Evolutionary conservation across 306 rosid species (phyloP).

Genomic region (Datisca glomerata): DNA sequence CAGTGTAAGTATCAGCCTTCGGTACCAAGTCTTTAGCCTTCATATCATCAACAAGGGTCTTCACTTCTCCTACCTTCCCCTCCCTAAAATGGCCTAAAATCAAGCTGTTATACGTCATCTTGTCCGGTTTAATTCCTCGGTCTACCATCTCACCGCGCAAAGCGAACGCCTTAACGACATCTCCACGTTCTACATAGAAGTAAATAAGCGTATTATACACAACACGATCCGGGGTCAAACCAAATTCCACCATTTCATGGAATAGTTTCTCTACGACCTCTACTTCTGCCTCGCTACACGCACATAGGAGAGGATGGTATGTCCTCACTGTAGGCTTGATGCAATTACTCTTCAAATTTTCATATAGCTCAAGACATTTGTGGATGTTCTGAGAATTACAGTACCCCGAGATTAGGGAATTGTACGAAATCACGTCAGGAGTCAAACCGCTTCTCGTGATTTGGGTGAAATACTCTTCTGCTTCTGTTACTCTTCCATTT

Average conservation of each 20-base stretch:
- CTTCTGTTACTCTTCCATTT: constrained; percentile 44
- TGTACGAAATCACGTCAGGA: constrained; percentile 71
- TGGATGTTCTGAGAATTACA: constrained; percentile 30
- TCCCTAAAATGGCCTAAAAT: constrained; percentile 53
- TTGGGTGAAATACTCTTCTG: constrained; percentile 38
- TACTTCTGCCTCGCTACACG: constrained; percentile 37
- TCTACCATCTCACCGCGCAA: constrained; percentile 44
- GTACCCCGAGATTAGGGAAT: constrained; percentile 68
- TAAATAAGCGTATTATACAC: constrained; percentile 46
- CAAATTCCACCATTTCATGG: constrained; percentile 42
- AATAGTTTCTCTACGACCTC: constrained; percentile 34
- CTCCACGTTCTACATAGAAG: constrained; percentile 41
- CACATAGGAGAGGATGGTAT: constrained; percentile 50
- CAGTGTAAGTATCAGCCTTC: constrained; percentile 54
- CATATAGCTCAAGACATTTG: constrained; percentile 53
- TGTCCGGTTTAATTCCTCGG: constrained; percentile 43
- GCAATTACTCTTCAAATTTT: constrained; percentile 41
- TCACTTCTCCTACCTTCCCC: constrained; percentile 35
- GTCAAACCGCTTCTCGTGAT: constrained; percentile 30
- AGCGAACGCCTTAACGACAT: constrained; percentile 38
- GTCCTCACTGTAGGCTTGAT: constrained; percentile 56
- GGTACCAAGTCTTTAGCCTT: constrained; percentile 57
- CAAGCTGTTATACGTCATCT: constrained; percentile 66
- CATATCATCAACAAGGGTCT: constrained; percentile 49
- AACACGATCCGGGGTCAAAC: constrained; percentile 46